These are phyloP conservation scores for Mortierella claussenii DNA, from an alignment of 192 early-diverging fungal species.

Conservation along the genomic window DNA sequence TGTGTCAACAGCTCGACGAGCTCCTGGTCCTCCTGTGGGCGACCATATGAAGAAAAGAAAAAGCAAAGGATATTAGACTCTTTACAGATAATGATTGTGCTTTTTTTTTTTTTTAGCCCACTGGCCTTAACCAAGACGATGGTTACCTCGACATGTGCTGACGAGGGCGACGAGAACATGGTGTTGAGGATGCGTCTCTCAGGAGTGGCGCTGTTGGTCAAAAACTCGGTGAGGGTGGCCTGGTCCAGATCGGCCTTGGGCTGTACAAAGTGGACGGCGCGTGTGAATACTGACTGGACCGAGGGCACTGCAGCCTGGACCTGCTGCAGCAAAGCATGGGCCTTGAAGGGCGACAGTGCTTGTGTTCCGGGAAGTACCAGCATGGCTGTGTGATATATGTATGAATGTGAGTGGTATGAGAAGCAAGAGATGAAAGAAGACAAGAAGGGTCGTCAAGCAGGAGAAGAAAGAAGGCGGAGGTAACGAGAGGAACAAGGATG, in stretches of 20 bases:
- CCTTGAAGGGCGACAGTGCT: slow-evolving; percentile 83
- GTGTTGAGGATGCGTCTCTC: slow-evolving; percentile 60
- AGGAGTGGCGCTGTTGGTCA: slow-evolving; percentile 53
- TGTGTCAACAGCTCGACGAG: slow-evolving; percentile 18
- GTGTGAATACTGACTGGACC: slow-evolving; percentile 65
- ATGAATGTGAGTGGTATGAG: slow-evolving; percentile 1
- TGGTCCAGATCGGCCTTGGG: slow-evolving; percentile 52
- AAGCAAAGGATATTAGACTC: not conserved
- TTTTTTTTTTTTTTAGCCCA: not conserved
- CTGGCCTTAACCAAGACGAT: too few relatives aligned
- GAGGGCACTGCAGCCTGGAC: slow-evolving; percentile 66
- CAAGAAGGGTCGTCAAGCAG: too few relatives aligned
- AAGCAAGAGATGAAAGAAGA: slow-evolving; percentile 7
- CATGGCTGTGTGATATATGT: slow-evolving; percentile 62
- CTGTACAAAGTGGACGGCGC: slow-evolving; percentile 84
- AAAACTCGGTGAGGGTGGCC: slow-evolving; percentile 46
- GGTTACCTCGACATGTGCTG: slow-evolving; percentile 20
- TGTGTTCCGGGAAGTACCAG: slow-evolving; percentile 87
- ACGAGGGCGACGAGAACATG: slow-evolving; percentile 48
- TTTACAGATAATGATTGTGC: not conserved
- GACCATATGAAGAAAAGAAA: not conserved
- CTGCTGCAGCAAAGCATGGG: slow-evolving; percentile 64
- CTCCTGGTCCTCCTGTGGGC: slow-evolving; percentile 52
- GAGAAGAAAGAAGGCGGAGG: not conserved
- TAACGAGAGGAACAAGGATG: slow-evolving; percentile 2